These are phyloP conservation scores for Fusarium torulosum DNA, from an alignment of 2,329 filamentous ascomycete genomes.

Conservation along the genomic window DNA sequence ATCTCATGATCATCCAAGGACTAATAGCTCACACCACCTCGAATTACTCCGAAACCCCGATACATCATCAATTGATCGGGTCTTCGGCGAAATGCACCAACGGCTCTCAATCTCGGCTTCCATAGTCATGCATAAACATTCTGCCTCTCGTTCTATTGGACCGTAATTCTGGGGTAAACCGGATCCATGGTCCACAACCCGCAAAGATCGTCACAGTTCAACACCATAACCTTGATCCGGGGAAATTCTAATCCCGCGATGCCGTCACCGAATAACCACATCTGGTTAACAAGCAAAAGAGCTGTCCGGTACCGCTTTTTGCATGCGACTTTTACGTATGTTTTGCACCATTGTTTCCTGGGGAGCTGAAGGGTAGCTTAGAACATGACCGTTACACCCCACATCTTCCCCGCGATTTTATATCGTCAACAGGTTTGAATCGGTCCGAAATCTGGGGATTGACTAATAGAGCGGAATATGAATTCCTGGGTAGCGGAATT, in stretches of 20 bases:
- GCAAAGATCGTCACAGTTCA: conserved; percentile 29
- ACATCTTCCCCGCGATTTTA: conserved; percentile 32
- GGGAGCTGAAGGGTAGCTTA: conserved; percentile 7
- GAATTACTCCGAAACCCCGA: conserved; percentile 34
- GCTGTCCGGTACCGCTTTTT: background rate
- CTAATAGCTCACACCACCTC: background rate
- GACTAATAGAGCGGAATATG: conserved; percentile 19
- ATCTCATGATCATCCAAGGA: background rate
- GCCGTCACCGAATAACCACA: conserved; percentile 15
- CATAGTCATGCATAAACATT: background rate
- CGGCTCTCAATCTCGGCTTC: conserved; percentile 7
- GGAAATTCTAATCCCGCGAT: conserved; percentile 14
- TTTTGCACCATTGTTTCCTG: background rate
- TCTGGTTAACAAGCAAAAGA: background rate
- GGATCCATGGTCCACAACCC: conserved; percentile 13
- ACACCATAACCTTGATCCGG: conserved; percentile 10
- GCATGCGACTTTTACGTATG: background rate
- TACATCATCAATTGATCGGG: background rate
- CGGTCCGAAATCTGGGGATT: conserved; percentile 38
- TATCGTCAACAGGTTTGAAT: conserved; percentile 24
- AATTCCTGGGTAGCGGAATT: background rate
- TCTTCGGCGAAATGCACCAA: background rate
- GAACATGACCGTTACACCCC: conserved; percentile 28
- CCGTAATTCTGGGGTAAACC: conserved; percentile 14
- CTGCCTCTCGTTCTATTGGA: conserved; percentile 17